Evolutionary conservation across 495 filamentous ascomycete species (phyloP).

Genomic region (Daldinia childiae): DNA sequence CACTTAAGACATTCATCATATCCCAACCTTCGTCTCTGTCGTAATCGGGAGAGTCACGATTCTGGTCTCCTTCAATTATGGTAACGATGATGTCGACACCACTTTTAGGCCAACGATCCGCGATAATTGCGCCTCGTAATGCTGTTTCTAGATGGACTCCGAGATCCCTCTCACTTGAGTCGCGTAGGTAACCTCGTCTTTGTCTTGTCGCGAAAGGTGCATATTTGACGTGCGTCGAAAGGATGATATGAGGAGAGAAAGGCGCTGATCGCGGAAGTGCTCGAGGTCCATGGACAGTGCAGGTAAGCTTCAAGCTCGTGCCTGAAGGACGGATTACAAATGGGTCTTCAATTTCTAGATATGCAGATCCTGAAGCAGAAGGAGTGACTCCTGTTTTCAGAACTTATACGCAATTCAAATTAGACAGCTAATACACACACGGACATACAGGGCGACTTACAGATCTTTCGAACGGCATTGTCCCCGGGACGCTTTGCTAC

Average conservation of each 20-base stretch:
- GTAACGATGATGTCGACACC: conserved; percentile 92
- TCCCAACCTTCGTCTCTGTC: conserved; percentile 73
- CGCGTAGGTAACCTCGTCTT: conserved; percentile 86
- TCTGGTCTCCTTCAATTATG: conserved; percentile 85
- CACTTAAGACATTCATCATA: conserved; percentile 85
- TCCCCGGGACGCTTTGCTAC: conserved; percentile 59
- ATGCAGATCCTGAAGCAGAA: conserved; percentile 92
- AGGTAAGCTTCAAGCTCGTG: conserved; percentile 83
- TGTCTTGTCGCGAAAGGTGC: conserved; percentile 88
- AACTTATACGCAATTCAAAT: conserved; percentile 65
- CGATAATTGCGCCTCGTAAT: conserved; percentile 86
- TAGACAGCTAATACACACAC: background rate
- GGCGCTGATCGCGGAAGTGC: conserved; percentile 88
- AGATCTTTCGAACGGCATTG: conserved; percentile 80
- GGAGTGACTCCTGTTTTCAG: conserved; percentile 92
- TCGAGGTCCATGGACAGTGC: conserved; percentile 91
- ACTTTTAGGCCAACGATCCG: conserved; percentile 95
- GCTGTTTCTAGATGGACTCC: conserved; percentile 91
- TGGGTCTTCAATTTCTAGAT: conserved; percentile 82
- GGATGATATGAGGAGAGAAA: conserved; percentile 88
- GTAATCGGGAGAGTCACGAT: conserved; percentile 53
- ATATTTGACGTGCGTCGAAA: conserved; percentile 94
- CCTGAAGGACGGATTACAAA: conserved; percentile 59
- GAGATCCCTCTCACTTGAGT: conserved; percentile 86
- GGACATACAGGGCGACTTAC: conserved; percentile 60